Conservation (phyloP, 345 rosid species). For the Citrus glauca region DNA sequence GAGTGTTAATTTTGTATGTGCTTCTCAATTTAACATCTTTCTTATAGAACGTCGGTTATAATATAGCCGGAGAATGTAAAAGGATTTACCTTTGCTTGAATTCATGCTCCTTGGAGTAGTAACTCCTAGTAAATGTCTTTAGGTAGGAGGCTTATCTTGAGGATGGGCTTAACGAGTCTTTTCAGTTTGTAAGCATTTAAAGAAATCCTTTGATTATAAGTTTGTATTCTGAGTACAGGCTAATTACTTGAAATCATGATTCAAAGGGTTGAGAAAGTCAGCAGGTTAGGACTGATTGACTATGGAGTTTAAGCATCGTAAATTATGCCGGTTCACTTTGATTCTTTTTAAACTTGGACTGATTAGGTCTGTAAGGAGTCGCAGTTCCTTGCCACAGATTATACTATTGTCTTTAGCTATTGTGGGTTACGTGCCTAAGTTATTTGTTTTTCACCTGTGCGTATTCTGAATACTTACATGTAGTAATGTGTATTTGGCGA, state of each 20-base stretch:
- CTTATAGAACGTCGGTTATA: neutral
- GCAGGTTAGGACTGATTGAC: neutral
- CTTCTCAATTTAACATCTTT: neutral
- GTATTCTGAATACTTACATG: neutral
- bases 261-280: neutral
- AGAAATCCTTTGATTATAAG: neutral
- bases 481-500: neutral
- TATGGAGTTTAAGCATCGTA: neutral
- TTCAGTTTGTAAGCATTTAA: neutral
- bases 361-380: neutral
- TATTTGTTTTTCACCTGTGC: neutral
- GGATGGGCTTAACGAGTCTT: neutral
- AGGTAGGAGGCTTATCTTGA: neutral
- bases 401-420: neutral
- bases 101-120: neutral
- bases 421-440: neutral
- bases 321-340: neutral
- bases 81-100: neutral
- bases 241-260: neutral
- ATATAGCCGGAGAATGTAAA: neutral
- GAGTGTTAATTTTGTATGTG: neutral
- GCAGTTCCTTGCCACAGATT: neutral
- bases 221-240: neutral
- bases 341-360: neutral
- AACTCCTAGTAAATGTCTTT: neutral